Evolutionary conservation across 2,329 filamentous ascomycete species (phyloP), one percentile per base, ranked within the genome.

Genomic region (Arachnopeziza araneosa): DNA sequence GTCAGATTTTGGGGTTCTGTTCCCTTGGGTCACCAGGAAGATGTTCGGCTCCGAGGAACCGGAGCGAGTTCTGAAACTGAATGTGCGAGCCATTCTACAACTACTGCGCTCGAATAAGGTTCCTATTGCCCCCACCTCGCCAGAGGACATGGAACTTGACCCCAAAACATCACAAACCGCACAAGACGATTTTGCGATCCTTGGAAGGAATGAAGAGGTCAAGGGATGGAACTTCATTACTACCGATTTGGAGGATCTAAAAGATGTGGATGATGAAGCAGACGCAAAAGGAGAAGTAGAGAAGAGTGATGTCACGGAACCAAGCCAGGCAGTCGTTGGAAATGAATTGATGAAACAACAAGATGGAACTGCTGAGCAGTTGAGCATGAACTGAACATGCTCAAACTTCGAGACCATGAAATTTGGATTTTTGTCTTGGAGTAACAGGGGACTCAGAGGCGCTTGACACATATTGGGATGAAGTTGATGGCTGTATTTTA

Each of bases 1-100:
- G 74, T 89, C 85, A 22, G 91, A 96, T 70, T 96, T 95, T 67
- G 91, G 89, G 44, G 76, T 95, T 24, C 75, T 96, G 23, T 96
- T 96, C 70, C 90, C 90, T 0, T 89, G 86, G 81, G 68, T 87
- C 53, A 85, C 82, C 9, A 81, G 79, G 67, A 80, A 78, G 65
- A 78, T 86, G 9, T 83, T 86, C 65, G 78, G 78, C 1, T 80
- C 81, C 0, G 79, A 82, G 53, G 77, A 83, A 56, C 84, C 85
- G 0, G 83, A 85, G 68, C 77, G 83, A 14, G 79, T 82, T 0
- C 71, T 88, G 55, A 77, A 82, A 22, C 75, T 87, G 1, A 88
- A 88, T 64, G 74, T 83, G 3, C 76, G 85, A 1, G 84, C 84
- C 1, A 74, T 82, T 24, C 73, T 86, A 54, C 84, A 87, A 71